A percentile compares a stretch with the other conserved stretches of the same genome.
Conservation (phyloP, 441 rosid genomes). For the Pelargonium myrrhifolium region DNA sequence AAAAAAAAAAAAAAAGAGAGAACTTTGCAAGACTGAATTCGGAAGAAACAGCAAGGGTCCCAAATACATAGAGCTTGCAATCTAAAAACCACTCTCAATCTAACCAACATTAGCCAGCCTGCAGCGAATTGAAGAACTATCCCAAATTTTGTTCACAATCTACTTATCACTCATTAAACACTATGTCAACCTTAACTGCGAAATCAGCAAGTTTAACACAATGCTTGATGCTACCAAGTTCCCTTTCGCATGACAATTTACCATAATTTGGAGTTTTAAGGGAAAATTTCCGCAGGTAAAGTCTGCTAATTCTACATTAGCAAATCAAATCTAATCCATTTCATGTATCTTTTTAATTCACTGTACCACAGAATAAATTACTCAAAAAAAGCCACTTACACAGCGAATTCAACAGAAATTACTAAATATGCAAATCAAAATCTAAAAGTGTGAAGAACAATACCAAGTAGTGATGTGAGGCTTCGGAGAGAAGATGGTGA, state of each 20-base stretch:
- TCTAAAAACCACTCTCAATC: neutral
- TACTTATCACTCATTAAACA: neutral
- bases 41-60: neutral
- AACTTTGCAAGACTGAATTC: neutral
- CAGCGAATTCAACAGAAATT: too few species aligned
- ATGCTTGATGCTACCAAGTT: neutral
- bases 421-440: too few species aligned
- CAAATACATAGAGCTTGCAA: neutral
- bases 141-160: neutral
- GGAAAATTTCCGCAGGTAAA: neutral
- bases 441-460: too few species aligned
- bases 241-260: neutral
- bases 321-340: neutral
- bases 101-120: neutral
- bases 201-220: neutral
- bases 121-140: neutral
- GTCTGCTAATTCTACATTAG: too few species aligned
- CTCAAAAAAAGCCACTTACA: too few species aligned
- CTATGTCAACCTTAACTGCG: too few species aligned
- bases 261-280: neutral
- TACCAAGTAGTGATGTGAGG: slow-evolving; percentile 40
- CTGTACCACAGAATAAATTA: neutral
- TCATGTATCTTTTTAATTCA: neutral
- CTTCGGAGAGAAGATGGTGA: slow-evolving; percentile 43
- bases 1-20: too few species aligned